These are phyloP conservation scores for Gilbertella persicaria DNA, from an alignment of 371 early-diverging fungal genomes.

Conservation along the genomic window DNA sequence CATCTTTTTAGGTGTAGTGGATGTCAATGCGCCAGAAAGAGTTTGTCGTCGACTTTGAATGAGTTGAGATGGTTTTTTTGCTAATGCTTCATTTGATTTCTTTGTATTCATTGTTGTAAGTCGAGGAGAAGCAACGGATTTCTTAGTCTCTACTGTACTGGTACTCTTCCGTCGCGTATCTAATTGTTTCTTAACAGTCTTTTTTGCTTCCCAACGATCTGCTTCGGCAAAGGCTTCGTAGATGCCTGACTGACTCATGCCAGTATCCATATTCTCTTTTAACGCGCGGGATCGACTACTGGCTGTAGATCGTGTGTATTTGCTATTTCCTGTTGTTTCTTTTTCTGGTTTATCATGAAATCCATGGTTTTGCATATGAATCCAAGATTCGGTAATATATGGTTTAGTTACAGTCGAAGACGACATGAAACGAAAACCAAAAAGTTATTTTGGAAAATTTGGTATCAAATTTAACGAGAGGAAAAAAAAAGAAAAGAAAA, in stretches of 20 bases:
- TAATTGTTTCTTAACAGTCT: neutral
- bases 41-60: conserved; percentile 15
- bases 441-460: neutral
- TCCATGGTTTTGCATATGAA: conserved; percentile 45
- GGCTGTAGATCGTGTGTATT: conserved; percentile 17
- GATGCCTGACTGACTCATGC: conserved; percentile 33
- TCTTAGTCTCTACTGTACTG: neutral
- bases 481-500: neutral
- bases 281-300: conserved; percentile 18
- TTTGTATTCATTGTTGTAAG: neutral
- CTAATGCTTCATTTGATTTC: conserved; percentile 1
- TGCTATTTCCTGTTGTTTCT: conserved; percentile 9
- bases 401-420: conserved; percentile 45
- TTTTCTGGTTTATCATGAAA: conserved; percentile 18
- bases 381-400: conserved; percentile 43
- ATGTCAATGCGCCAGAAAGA: conserved; percentile 12
- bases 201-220: conserved; percentile 15
- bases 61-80: neutral
- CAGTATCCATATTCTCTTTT: conserved; percentile 13
- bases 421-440: conserved; percentile 33
- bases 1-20: neutral
- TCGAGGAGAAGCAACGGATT: neutral
- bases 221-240: conserved; percentile 35
- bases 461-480: neutral
- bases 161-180: conserved; percentile 20